These are phyloP conservation scores for Hygrophila difformis DNA, from an alignment of 257 asterid species.

Conservation along the genomic window DNA sequence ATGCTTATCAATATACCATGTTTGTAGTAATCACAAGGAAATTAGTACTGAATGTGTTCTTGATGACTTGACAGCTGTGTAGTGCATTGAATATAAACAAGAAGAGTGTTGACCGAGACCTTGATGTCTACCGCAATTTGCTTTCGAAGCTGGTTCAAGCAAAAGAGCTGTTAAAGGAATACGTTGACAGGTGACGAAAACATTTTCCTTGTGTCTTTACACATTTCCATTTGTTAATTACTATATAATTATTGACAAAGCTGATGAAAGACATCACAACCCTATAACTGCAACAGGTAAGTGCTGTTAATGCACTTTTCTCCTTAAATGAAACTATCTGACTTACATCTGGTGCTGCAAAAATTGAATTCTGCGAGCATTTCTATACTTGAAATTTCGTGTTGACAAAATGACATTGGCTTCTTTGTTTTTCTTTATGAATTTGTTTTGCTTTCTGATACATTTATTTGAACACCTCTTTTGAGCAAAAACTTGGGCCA, in stretches of 20 bases:
- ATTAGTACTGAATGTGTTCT: background rate
- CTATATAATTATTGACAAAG: conserved; percentile 1
- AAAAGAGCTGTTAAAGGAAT: conserved; percentile 83
- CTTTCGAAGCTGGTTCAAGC: conserved; percentile 98
- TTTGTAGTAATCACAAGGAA: background rate
- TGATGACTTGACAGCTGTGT: conserved; percentile 61
- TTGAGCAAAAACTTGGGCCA: no score
- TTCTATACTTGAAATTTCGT: no score
- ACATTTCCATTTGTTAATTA: background rate
- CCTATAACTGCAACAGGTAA: background rate
- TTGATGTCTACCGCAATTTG: conserved; percentile 89
- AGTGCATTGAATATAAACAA: conserved; percentile 75
- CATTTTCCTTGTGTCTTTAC: conserved; percentile 11
- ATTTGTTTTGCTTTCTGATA: background rate
- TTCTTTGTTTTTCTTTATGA: background rate
- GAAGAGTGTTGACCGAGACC: conserved; percentile 93
- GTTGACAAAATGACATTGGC: no score
- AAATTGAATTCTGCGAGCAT: background rate
- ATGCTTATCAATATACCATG: no score
- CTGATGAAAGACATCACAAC: background rate
- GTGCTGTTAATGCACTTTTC: no score
- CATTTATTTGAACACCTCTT: no score
- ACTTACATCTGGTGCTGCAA: background rate
- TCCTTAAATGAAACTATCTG: background rate
- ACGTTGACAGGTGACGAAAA: conserved; percentile 77